These are phyloP conservation scores for Trichoderma guizhouense DNA, from an alignment of 2,329 filamentous ascomycete species.

Conservation along the genomic window DNA sequence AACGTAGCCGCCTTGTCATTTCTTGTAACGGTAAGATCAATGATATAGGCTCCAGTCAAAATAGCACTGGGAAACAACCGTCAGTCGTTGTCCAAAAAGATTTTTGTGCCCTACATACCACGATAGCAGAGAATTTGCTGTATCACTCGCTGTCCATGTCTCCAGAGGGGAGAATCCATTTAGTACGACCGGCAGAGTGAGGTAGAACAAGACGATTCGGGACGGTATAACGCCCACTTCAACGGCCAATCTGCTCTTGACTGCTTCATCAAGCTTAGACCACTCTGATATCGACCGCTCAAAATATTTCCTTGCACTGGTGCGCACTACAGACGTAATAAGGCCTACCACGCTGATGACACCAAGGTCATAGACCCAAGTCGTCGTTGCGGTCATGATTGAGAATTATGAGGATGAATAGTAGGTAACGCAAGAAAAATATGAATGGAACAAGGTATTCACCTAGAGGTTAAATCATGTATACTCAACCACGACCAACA, in stretches of 20 bases:
- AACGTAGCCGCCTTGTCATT: neutral
- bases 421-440: neutral
- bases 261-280: neutral
- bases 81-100: neutral
- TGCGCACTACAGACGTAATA: neutral
- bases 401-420: too few relatives aligned
- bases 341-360: neutral
- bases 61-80: neutral
- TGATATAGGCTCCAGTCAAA: neutral
- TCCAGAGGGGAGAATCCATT: neutral
- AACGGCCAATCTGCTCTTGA: neutral
- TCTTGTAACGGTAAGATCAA: slow-evolving; percentile 1
- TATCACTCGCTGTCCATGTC: neutral
- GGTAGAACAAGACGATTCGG: neutral
- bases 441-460: neutral
- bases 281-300: neutral
- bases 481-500: neutral
- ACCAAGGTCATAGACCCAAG: neutral
- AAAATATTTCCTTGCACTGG: neutral
- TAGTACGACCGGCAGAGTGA: neutral
- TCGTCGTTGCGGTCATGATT: neutral
- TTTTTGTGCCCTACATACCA: neutral
- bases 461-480: neutral
- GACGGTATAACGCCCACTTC: neutral
- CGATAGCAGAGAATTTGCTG: neutral